A percentile compares a stretch with the other conserved stretches of the same genome.
phyloP scores from a whole-genome alignment of 805 yeast species.

The Helenozyma baotianmanensis region DNA sequence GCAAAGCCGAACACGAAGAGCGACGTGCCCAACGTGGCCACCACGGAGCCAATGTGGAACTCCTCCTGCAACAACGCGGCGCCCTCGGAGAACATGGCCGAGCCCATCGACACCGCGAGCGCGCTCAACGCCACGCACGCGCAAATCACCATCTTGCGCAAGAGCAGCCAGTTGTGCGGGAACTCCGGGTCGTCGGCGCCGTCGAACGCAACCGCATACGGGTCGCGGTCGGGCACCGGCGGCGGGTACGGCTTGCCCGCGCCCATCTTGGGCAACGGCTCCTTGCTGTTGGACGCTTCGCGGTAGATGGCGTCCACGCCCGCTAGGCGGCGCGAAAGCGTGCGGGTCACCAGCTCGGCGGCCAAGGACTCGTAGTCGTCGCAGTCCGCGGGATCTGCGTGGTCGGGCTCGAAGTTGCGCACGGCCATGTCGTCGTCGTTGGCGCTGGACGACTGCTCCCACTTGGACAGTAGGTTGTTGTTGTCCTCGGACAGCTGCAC shows the following conservation, averaged over 20 bases:
- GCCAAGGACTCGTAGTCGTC: conserved; percentile 10
- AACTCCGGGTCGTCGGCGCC: conserved; percentile 77
- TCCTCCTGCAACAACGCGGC: conserved; percentile 42
- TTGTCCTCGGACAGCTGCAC: neutral
- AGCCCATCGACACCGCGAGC: conserved; percentile 55
- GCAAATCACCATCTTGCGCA: conserved; percentile 21
- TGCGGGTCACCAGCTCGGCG: conserved; percentile 11
- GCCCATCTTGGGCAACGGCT: conserved; percentile 54
- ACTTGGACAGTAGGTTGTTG: neutral
- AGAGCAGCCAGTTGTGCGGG: conserved; percentile 71
- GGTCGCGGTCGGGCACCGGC: conserved; percentile 46
- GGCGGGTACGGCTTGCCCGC: conserved; percentile 63
- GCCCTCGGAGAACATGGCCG: conserved; percentile 75
- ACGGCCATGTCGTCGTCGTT: conserved; percentile 6
- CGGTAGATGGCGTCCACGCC: conserved; percentile 24
- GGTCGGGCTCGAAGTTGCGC: conserved; percentile 5
- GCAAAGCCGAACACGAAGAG: conserved; percentile 92
- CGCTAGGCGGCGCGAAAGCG: conserved; percentile 18
- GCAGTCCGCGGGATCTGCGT: neutral
- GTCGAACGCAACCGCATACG: conserved; percentile 65
- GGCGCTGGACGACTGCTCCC: conserved; percentile 5
- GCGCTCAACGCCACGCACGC: conserved; percentile 30
- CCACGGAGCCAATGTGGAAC: conserved; percentile 61
- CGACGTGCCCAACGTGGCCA: conserved; percentile 72
- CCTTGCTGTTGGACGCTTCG: conserved; percentile 21